These are phyloP conservation scores for Leptographium radiaticola DNA, from an alignment of 2,329 filamentous ascomycete genomes.

Conservation along the genomic window DNA sequence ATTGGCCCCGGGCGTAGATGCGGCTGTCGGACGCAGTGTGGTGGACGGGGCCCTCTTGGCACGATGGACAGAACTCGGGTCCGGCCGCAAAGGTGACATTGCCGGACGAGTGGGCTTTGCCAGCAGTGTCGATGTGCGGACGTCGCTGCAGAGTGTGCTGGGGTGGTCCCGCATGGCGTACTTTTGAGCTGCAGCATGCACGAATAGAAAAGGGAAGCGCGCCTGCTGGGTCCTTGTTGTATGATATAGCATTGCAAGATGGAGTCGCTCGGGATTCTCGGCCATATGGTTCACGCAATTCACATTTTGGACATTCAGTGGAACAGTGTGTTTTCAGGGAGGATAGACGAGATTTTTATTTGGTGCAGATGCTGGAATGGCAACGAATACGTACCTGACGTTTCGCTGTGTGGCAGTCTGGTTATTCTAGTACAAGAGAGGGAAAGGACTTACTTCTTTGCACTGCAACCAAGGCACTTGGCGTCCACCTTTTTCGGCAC, in stretches of 20 bases:
- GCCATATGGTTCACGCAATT: neutral
- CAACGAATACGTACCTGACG: no score
- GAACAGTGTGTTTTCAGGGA: neutral
- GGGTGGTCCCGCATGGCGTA: constrained; percentile 51
- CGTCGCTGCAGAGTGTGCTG: constrained; percentile 51
- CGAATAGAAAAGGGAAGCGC: neutral
- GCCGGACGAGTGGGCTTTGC: constrained; percentile 57
- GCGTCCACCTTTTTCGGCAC: neutral
- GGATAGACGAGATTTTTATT: neutral
- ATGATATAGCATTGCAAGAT: neutral
- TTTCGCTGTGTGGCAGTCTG: no score
- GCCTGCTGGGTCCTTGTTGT: neutral
- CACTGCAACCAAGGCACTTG: constrained; percentile 2
- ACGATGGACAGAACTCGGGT: constrained; percentile 64
- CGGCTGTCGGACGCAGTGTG: constrained; percentile 49
- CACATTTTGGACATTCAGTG: neutral
- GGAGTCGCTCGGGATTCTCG: neutral
- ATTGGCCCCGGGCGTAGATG: constrained; percentile 37
- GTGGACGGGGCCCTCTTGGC: constrained; percentile 68
- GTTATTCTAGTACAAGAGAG: neutral
- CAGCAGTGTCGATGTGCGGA: constrained; percentile 52
- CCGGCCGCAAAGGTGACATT: constrained; percentile 58
- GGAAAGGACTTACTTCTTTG: neutral
- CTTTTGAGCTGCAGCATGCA: constrained; percentile 16
- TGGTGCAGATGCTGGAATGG: no score